Conservation (phyloP, 2,329 filamentous ascomycete genomes). For the Trichophyton schoenleinii region DNA sequence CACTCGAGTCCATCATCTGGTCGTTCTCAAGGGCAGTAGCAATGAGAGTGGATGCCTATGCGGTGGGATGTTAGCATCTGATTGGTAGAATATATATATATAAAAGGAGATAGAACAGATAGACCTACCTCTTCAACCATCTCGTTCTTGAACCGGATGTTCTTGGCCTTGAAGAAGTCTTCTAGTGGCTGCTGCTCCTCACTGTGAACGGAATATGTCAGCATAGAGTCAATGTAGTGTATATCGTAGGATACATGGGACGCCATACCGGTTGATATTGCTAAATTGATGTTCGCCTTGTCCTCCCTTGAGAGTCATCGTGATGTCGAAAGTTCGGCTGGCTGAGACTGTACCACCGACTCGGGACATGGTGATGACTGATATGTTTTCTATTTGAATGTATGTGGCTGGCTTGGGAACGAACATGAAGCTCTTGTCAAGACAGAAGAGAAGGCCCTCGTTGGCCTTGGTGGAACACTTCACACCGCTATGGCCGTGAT, state of each 20-base stretch:
- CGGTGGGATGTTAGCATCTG: slow-evolving; percentile 18
- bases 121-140: slow-evolving; percentile 80
- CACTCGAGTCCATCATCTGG: slow-evolving; percentile 71
- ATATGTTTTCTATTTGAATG: slow-evolving; percentile 86
- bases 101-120: not conserved
- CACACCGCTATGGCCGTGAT: slow-evolving; percentile 86
- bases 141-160: slow-evolving; percentile 93
- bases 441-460: slow-evolving; percentile 90
- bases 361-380: slow-evolving; percentile 86
- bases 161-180: slow-evolving; percentile 93
- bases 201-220: slow-evolving; percentile 22
- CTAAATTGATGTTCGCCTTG: slow-evolving; percentile 87
- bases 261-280: slow-evolving; percentile 75
- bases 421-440: slow-evolving; percentile 98
- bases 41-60: slow-evolving; percentile 47
- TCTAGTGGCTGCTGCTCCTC: slow-evolving; percentile 96
- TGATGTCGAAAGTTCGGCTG: slow-evolving; percentile 93
- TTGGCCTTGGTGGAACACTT: slow-evolving; percentile 99
- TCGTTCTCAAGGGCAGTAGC: slow-evolving; percentile 74
- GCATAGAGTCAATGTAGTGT: not conserved
- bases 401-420: slow-evolving; percentile 97
- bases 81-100: not conserved
- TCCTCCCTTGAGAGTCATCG: slow-evolving; percentile 78
- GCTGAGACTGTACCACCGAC: slow-evolving; percentile 89
- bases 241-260: not conserved